phyloP scores from a whole-genome alignment of 2,329 filamentous ascomycete species.

The Nothophaeocryptopus gaeumannii region DNA sequence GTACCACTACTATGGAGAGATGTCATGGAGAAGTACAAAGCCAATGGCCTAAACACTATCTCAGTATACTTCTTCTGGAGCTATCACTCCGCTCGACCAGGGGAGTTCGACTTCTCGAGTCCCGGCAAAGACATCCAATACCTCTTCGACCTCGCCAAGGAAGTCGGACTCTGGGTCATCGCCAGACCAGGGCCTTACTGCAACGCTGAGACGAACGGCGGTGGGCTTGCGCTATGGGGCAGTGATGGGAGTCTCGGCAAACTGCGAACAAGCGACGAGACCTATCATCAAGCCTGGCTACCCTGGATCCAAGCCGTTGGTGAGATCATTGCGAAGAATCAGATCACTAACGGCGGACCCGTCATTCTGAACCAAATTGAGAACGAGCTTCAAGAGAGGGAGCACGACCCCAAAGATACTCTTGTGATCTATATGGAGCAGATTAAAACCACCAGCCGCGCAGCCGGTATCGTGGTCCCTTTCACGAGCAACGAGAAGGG shows the following conservation, averaged over 20 bases:
- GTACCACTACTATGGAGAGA: constrained; percentile 52
- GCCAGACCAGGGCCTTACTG: constrained; percentile 59
- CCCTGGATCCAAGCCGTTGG: constrained; percentile 50
- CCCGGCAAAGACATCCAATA: constrained; percentile 54
- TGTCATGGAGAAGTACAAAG: constrained; percentile 52
- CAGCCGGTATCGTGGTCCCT: constrained; percentile 58
- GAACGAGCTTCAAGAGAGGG: constrained; percentile 47
- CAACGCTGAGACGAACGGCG: constrained; percentile 61
- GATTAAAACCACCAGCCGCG: constrained; percentile 53
- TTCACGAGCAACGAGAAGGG: constrained; percentile 60
- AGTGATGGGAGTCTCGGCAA: constrained; percentile 59
- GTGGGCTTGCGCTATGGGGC: constrained; percentile 61
- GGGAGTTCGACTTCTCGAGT: constrained; percentile 48
- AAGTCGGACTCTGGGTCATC: constrained; percentile 56
- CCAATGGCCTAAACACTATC: constrained; percentile 21
- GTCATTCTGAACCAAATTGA: constrained; percentile 59
- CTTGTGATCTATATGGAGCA: constrained; percentile 54
- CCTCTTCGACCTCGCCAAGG: constrained; percentile 53
- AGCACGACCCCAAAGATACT: constrained; percentile 48
- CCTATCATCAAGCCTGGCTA: constrained; percentile 53
- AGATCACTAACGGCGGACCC: constrained; percentile 58
- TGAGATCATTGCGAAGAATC: constrained; percentile 51
- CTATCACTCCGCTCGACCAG: constrained; percentile 26
- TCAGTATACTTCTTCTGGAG: constrained; percentile 31
- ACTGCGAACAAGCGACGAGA: constrained; percentile 47